phyloP scores from a whole-genome alignment of 768 basidiomycete species.

The Amanita inopinata region DNA sequence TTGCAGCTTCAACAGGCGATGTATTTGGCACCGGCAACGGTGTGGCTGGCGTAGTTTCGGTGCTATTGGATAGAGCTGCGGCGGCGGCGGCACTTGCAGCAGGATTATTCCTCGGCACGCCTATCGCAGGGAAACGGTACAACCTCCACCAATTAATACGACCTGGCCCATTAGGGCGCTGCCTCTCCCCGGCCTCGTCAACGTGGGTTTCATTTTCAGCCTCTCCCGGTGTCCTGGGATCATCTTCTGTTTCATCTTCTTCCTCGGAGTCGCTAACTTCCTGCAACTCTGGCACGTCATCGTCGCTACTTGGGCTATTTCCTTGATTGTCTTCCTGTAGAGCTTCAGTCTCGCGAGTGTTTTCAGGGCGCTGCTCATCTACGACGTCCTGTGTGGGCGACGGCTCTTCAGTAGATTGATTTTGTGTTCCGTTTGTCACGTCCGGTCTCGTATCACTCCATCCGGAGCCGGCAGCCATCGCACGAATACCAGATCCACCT shows the following conservation, averaged over 20 bases:
- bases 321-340: not conserved
- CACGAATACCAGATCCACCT: slow-evolving; percentile 7
- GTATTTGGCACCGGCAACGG: not conserved
- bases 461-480: slow-evolving; percentile 8
- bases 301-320: not conserved
- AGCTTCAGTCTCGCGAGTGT: not conserved
- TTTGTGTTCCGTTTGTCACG: not conserved
- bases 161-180: slow-evolving; percentile 25
- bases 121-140: slow-evolving; percentile 72
- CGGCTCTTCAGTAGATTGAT: not conserved
- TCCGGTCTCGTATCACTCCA: slow-evolving; percentile 5
- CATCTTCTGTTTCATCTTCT: not conserved
- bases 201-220: slow-evolving; percentile 14
- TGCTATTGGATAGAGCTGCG: slow-evolving; percentile 8
- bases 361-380: too few species aligned
- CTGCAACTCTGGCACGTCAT: not conserved
- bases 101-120: slow-evolving; percentile 12
- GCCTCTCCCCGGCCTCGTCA: slow-evolving; percentile 11
- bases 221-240: not conserved
- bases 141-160: slow-evolving; percentile 76
- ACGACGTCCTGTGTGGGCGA: not conserved
- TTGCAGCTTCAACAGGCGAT: slow-evolving; percentile 11
- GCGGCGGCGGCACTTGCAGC: slow-evolving; percentile 21
- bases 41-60: slow-evolving; percentile 1
- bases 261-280: not conserved